Evolutionary conservation across 345 rosid genomes (phyloP), one percentile per base, ranked within the genome.

Genomic region (Eutrema heterophyllum): DNA sequence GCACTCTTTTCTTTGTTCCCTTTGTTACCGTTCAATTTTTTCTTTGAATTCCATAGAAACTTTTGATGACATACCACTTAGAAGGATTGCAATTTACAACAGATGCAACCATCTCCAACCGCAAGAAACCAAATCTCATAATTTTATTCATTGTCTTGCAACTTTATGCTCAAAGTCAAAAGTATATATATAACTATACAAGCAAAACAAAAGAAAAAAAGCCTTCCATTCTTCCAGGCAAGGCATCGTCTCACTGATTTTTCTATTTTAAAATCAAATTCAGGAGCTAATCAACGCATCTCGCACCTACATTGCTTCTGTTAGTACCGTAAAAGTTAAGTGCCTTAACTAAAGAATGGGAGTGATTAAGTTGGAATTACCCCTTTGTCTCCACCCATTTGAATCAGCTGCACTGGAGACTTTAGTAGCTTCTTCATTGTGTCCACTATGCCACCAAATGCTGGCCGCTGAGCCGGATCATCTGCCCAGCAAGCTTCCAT

Each of bases 401-500:
- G 86, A 61, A 87, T 85, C 76, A 81, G 64, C 81, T 83, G 85
- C 54, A 78, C 72, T 4, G 96, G 95, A 52, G 98, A 89, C 72
- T 94, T 94, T 53, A 89, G 78, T 80, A 91, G 77, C 82, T 86
- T 87, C 89, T 94, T 94, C 64, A 94, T 75, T 7, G 89, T 73
- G 16, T 82, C 83, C 1, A 94, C 96, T 48, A 94, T 89, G 55
- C 77, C 72, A 5, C 81, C 74, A 64, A 94, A 87, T 18, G 93
- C 76, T 36, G 98, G 98, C 24, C 97, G 88, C 61, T 88, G 83
- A 55, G 79, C 82, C 16, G 93, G 96, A 48, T 91, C 90, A 27
- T 91, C 97, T 0, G 89, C 87, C 97, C 98, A 94, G 80, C 98
- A 94, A 61, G 97, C 87, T 83, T 94, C 98, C 89, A 94, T 88